phyloP scores from a whole-genome alignment of 2,329 filamentous ascomycete species.

The Fusarium compactum region DNA sequence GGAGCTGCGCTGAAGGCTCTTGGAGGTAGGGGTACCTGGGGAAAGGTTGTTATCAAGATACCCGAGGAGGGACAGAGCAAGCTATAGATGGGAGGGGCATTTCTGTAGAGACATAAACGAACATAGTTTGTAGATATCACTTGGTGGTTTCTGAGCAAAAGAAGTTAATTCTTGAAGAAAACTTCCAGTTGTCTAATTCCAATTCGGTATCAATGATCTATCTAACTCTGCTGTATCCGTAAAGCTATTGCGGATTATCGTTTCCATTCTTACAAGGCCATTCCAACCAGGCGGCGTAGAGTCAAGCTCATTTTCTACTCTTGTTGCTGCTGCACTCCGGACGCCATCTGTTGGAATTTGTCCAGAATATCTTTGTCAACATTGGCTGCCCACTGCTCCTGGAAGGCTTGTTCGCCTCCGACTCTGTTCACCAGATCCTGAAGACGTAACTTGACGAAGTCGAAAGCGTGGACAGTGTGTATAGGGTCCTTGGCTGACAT shows the following conservation, averaged over 20 bases:
- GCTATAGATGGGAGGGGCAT: slow-evolving; percentile 53
- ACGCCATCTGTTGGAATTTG: slow-evolving; percentile 63
- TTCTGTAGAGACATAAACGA: neutral
- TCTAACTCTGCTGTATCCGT: slow-evolving; percentile 16
- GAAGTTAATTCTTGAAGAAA: neutral
- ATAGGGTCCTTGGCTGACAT: slow-evolving; percentile 73
- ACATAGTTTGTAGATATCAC: neutral
- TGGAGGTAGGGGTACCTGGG: slow-evolving; percentile 88
- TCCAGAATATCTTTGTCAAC: slow-evolving; percentile 79
- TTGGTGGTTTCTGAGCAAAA: neutral
- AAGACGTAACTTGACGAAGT: slow-evolving; percentile 73
- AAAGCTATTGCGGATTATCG: slow-evolving; percentile 33
- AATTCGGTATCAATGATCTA: slow-evolving; percentile 25
- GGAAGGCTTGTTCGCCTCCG: slow-evolving; percentile 75
- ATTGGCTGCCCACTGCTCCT: slow-evolving; percentile 76
- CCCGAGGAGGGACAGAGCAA: slow-evolving; percentile 73
- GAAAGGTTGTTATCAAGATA: slow-evolving; percentile 92
- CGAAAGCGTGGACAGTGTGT: slow-evolving; percentile 72
- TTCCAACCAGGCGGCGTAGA: neutral
- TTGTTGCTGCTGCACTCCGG: slow-evolving; percentile 37
- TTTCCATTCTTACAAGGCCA: slow-evolving; percentile 18
- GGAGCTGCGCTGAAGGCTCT: slow-evolving; percentile 81
- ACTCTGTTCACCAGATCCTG: slow-evolving; percentile 67
- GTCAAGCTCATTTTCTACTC: neutral
- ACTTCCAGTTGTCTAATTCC: neutral